These are phyloP conservation scores for Cercospora janseana DNA, from an alignment of 2,329 filamentous ascomycete species.

Conservation along the genomic window DNA sequence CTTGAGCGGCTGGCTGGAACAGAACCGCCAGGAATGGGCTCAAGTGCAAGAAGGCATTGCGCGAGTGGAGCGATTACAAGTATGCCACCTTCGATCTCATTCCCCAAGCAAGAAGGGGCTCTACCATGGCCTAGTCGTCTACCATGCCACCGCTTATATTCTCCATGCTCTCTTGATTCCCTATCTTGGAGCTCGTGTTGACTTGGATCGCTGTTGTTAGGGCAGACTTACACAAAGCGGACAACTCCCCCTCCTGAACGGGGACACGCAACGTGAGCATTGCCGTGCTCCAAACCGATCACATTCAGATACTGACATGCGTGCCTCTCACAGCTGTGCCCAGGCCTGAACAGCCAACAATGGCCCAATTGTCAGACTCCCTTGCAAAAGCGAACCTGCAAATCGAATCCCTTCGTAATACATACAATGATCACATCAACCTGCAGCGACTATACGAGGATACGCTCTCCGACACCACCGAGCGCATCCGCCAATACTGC, in stretches of 20 bases:
- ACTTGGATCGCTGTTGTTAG: conserved; percentile 10
- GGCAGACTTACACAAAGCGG: conserved; percentile 28
- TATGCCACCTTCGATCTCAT: conserved; percentile 8
- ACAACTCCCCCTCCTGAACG: conserved; percentile 25
- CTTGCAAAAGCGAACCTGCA: conserved; percentile 31
- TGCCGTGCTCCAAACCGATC: neutral
- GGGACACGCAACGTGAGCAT: conserved; percentile 28
- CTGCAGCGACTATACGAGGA: conserved; percentile 43
- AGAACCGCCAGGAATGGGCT: conserved; percentile 39
- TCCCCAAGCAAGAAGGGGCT: too few relatives aligned
- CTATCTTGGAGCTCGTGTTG: too few relatives aligned
- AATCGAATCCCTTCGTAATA: conserved; percentile 32
- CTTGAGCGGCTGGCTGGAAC: conserved; percentile 37
- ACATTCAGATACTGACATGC: conserved; percentile 1
- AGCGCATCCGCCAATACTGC: conserved; percentile 36
- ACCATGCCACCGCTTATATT: too few relatives aligned
- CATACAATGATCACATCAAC: conserved; percentile 29
- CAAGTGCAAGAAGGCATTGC: conserved; percentile 36
- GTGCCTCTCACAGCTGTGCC: conserved; percentile 20
- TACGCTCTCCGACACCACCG: conserved; percentile 36
- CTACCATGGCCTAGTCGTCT: too few relatives aligned
- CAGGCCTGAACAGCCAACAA: conserved; percentile 29
- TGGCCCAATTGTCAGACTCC: conserved; percentile 31
- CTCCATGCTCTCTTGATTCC: too few relatives aligned
- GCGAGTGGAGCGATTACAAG: conserved; percentile 33